These are phyloP conservation scores for Colletotrichum sp. DNA, from an alignment of 2,329 filamentous ascomycete genomes.

Conservation along the genomic window DNA sequence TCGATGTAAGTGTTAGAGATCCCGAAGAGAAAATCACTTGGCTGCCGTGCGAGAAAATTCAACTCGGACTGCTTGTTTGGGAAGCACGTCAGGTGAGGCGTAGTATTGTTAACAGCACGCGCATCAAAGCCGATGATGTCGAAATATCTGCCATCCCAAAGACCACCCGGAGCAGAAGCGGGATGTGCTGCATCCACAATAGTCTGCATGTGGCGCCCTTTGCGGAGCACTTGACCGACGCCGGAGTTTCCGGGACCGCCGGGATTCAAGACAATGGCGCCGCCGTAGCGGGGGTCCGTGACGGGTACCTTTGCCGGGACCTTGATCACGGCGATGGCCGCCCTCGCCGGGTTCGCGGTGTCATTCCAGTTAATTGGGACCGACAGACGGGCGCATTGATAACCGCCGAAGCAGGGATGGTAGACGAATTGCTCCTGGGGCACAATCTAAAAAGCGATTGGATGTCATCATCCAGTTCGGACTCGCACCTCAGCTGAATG, in stretches of 20 bases:
- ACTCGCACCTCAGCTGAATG: neutral
- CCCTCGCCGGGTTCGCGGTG: neutral
- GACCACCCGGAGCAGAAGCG: neutral
- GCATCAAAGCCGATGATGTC: slow-evolving; percentile 50
- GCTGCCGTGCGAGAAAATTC: neutral
- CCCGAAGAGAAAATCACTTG: slow-evolving; percentile 1
- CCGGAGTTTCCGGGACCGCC: slow-evolving; percentile 23
- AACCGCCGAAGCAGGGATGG: slow-evolving; percentile 11
- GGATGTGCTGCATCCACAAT: neutral
- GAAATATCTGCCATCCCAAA: slow-evolving; percentile 29
- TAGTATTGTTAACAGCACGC: slow-evolving; percentile 45
- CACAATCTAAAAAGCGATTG: slow-evolving; percentile 18
- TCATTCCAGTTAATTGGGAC: slow-evolving; percentile 21
- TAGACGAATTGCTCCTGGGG: neutral
- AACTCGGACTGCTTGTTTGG: slow-evolving; percentile 20
- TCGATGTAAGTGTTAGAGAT: slow-evolving; percentile 22
- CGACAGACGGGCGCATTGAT: slow-evolving; percentile 19
- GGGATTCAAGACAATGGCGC: slow-evolving; percentile 17
- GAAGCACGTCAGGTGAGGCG: slow-evolving; percentile 43
- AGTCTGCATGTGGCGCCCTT: slow-evolving; percentile 10
- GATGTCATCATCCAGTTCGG: neutral
- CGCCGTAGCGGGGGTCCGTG: slow-evolving; percentile 20
- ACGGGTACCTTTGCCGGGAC: slow-evolving; percentile 20
- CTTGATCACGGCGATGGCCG: slow-evolving; percentile 18
- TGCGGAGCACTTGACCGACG: slow-evolving; percentile 11